Evolutionary conservation across 2,329 filamentous ascomycete species (phyloP).

Genomic region (Rhexocercosporidium sp.): DNA sequence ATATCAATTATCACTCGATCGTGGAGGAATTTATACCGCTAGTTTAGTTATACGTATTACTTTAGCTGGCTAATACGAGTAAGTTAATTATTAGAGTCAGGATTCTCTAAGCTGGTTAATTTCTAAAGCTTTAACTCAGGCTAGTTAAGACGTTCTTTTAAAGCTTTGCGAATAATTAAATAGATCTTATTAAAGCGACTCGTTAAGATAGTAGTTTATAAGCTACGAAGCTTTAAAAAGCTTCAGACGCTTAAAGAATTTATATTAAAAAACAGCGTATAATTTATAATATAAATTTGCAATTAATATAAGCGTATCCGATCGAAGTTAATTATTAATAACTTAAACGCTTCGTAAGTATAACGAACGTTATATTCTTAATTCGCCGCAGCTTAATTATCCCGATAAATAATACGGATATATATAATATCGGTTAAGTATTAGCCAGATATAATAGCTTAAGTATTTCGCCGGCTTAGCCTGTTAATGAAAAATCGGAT

Average conservation of each 20-base stretch:
- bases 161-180: not conserved
- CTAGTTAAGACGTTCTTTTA: not conserved
- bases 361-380: not conserved
- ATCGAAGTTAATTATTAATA: not conserved
- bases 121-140: not conserved
- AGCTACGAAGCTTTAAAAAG: not conserved
- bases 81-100: not conserved
- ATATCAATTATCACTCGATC: not conserved
- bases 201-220: not conserved
- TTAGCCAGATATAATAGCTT: not conserved
- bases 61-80: not conserved
- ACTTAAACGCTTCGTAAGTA: not conserved
- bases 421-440: not conserved
- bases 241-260: not conserved
- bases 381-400: not conserved
- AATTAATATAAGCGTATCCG: not conserved
- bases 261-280: not conserved
- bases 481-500: not conserved
- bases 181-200: not conserved
- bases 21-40: constrained; percentile 6
- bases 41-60: not conserved
- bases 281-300: not conserved
- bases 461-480: not conserved
- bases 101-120: not conserved
- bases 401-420: not conserved